These are phyloP conservation scores for Logfia minima DNA, from an alignment of 129 eudicot species.

Conservation along the genomic window DNA sequence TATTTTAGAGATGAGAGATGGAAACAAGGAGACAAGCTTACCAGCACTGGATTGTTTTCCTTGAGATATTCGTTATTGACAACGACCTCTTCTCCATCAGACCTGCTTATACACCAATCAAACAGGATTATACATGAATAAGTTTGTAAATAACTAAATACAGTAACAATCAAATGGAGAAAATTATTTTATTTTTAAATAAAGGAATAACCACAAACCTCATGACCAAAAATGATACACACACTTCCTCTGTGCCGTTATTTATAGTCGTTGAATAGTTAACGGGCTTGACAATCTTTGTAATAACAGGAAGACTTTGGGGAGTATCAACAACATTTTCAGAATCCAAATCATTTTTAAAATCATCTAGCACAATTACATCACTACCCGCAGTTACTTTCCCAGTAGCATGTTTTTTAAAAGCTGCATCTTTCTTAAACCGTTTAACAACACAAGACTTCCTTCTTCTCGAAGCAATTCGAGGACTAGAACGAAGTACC, in stretches of 20 bases:
- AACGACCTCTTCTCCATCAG: slow-evolving; percentile 70
- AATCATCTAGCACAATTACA: slow-evolving; percentile 26
- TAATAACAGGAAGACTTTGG: slow-evolving; percentile 37
- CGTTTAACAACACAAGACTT: slow-evolving; percentile 79
- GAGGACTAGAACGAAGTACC: slow-evolving; percentile 41
- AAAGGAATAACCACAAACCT: slow-evolving; percentile 53
- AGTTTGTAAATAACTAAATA: not conserved
- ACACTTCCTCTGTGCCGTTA: slow-evolving; percentile 49
- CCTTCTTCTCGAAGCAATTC: slow-evolving; percentile 61
- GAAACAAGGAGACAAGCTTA: slow-evolving; percentile 27
- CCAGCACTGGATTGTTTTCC: slow-evolving; percentile 72
- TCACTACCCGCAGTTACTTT: slow-evolving; percentile 25
- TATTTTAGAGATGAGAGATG: not conserved
- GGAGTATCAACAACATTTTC: slow-evolving; percentile 17
- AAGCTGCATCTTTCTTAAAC: slow-evolving; percentile 50
- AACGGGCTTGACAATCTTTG: slow-evolving; percentile 63
- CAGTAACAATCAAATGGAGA: not conserved
- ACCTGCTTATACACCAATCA: slow-evolving; percentile 46
- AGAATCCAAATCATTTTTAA: slow-evolving; percentile 25
- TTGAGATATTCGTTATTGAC: slow-evolving; percentile 85
- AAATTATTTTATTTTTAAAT: not conserved
- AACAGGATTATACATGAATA: not conserved
- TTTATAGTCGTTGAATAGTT: slow-evolving; percentile 54
- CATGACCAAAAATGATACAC: slow-evolving; percentile 64
- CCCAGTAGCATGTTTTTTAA: slow-evolving; percentile 20